These are phyloP conservation scores for Ganoderma lucidum DNA, from an alignment of 1,284 basidiomycete genomes.

Conservation along the genomic window DNA sequence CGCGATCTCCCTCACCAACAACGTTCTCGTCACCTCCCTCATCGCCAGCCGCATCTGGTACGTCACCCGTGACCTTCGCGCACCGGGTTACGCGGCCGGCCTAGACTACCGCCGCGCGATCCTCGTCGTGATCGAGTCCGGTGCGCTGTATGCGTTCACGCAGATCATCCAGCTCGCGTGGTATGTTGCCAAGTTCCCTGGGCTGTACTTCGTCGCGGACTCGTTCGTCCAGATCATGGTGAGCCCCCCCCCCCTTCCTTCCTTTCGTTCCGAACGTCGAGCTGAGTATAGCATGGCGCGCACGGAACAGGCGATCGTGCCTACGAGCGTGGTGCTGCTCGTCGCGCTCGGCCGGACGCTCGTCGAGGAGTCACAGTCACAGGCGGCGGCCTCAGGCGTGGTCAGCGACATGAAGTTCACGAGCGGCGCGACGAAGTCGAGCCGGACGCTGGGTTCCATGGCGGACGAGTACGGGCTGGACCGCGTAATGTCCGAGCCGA, in stretches of 20 bases:
- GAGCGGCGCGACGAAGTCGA: not conserved
- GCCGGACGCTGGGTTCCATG: not conserved
- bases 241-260: not conserved
- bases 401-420: slow-evolving; percentile 9
- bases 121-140: slow-evolving; percentile 16
- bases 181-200: slow-evolving; percentile 12
- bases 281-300: too few relatives aligned
- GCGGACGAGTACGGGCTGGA: not conserved
- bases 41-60: slow-evolving; percentile 17
- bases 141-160: slow-evolving; percentile 17
- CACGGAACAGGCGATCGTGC: not conserved
- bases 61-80: slow-evolving; percentile 8
- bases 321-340: not conserved
- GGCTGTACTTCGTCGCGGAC: slow-evolving; percentile 14
- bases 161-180: slow-evolving; percentile 17
- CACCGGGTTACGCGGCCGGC: not conserved
- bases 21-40: slow-evolving; percentile 13
- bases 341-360: not conserved
- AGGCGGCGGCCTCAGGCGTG: not conserved
- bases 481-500: not conserved
- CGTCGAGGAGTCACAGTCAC: not conserved
- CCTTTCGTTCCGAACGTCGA: not conserved
- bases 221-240: slow-evolving; percentile 16
- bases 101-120: slow-evolving; percentile 13
- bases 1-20: slow-evolving; percentile 1